Evolutionary conservation across 83 land plant genomes (phyloP).

Genomic region (Thuja plicata): DNA sequence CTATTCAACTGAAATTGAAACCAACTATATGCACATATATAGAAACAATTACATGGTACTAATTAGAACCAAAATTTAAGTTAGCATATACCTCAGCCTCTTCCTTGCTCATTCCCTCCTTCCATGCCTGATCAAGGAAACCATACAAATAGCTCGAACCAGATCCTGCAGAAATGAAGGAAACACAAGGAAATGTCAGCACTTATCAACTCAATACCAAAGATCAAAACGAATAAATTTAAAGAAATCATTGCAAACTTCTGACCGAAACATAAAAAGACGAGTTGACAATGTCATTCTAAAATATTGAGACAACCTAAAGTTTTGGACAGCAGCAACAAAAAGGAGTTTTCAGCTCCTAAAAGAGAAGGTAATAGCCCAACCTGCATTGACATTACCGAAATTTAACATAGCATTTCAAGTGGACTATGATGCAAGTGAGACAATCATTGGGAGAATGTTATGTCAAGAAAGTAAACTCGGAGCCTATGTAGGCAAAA

Average conservation of each 20-base stretch:
- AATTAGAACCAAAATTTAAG: background rate
- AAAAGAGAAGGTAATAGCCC: too few species aligned
- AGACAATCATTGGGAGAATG: too few species aligned
- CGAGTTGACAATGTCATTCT: background rate
- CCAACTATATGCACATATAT: background rate
- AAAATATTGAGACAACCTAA: background rate
- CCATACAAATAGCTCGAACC: slow-evolving; percentile 96
- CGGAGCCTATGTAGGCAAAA: too few species aligned
- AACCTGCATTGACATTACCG: too few species aligned
- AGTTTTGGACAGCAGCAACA: background rate
- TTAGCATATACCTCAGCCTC: slow-evolving; percentile 86
- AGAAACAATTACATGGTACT: background rate
- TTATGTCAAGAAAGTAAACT: too few species aligned
- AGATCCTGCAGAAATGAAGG: slow-evolving; percentile 57
- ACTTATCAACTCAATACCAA: background rate
- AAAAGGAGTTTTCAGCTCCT: too few species aligned
- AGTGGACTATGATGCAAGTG: too few species aligned
- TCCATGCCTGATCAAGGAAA: slow-evolving; percentile 98
- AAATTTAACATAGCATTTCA: too few species aligned
- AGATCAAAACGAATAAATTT: background rate
- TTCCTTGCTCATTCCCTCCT: slow-evolving; percentile 79
- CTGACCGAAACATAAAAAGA: background rate
- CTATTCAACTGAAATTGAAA: slow-evolving; percentile 12
- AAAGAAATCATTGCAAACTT: background rate
- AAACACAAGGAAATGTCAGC: background rate